Evolutionary conservation across 179 eudicot genomes (phyloP).

Genomic region (Silene coronaria): DNA sequence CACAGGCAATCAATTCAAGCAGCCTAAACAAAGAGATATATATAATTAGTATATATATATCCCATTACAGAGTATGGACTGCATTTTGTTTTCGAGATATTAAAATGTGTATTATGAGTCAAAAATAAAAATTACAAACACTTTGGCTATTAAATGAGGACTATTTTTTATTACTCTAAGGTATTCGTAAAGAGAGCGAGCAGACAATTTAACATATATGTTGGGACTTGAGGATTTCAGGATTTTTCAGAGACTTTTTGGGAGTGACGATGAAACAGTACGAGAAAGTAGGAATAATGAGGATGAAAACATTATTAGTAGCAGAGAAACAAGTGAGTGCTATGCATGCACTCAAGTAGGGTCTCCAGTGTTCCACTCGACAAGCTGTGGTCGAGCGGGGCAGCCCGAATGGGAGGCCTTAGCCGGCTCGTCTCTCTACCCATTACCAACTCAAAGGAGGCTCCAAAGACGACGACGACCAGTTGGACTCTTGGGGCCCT

Average conservation of each 20-base stretch:
- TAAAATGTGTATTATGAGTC: too few relatives aligned
- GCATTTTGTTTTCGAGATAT: too few relatives aligned
- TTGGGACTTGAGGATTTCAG: neutral
- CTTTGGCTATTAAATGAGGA: too few relatives aligned
- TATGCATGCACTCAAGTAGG: slow-evolving; percentile 87
- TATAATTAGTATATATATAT: too few relatives aligned
- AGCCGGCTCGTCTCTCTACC: slow-evolving; percentile 69
- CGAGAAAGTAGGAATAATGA: neutral
- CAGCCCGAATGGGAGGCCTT: slow-evolving; percentile 85
- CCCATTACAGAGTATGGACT: too few relatives aligned
- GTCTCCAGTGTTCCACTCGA: slow-evolving; percentile 86
- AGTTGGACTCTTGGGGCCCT: slow-evolving; percentile 31
- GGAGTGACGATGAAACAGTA: neutral
- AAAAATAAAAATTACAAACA: too few relatives aligned
- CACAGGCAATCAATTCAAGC: too few relatives aligned
- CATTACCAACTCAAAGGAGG: neutral
- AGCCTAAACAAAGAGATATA: too few relatives aligned
- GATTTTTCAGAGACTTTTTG: neutral
- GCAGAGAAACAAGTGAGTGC: slow-evolving; percentile 39
- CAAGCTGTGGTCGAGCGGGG: slow-evolving; percentile 70
- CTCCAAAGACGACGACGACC: neutral
- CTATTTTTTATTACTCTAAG: too few relatives aligned
- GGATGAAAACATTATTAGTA: neutral
- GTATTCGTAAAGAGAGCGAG: too few relatives aligned
- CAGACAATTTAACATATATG: too few relatives aligned